These are phyloP conservation scores for Peronospora destructor DNA, from an alignment of 352 stramenopile genomes.

Conservation along the genomic window DNA sequence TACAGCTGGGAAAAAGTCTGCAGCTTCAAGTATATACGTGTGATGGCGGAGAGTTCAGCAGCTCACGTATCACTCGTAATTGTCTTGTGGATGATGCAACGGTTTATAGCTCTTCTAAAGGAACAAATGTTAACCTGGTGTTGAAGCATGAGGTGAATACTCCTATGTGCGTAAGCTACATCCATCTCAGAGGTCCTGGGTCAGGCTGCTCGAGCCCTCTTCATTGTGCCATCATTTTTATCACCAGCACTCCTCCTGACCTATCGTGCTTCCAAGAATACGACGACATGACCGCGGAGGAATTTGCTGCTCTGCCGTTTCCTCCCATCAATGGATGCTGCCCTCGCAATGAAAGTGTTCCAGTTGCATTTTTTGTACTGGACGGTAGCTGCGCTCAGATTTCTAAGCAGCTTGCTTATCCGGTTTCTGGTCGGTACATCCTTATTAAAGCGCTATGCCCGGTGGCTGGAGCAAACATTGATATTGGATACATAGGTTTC, in stretches of 20 bases:
- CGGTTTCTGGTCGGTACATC: constrained; percentile 69
- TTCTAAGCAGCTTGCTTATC: constrained; percentile 63
- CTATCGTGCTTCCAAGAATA: constrained; percentile 43
- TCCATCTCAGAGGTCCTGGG: constrained; percentile 65
- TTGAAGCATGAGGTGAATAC: constrained; percentile 75
- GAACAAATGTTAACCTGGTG: constrained; percentile 71
- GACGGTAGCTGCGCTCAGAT: constrained; percentile 71
- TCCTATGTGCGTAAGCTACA: constrained; percentile 69
- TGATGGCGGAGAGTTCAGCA: constrained; percentile 79
- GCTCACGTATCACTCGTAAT: constrained; percentile 56
- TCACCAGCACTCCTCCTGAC: constrained; percentile 58
- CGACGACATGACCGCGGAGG: constrained; percentile 63
- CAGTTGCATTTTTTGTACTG: constrained; percentile 71
- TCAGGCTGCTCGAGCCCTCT: constrained; percentile 74
- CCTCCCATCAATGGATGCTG: constrained; percentile 40
- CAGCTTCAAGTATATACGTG: constrained; percentile 60
- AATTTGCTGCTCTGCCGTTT: constrained; percentile 72
- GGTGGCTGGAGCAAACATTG: constrained; percentile 68
- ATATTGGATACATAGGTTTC: constrained; percentile 74
- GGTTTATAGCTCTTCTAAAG: constrained; percentile 75
- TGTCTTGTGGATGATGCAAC: constrained; percentile 70
- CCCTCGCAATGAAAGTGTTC: constrained; percentile 52
- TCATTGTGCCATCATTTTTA: constrained; percentile 56
- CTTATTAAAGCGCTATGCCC: constrained; percentile 71
- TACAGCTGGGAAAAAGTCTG: constrained; percentile 66